Evolutionary conservation across 1,284 basidiomycete species (phyloP).

Genomic region (Pterula multifida): DNA sequence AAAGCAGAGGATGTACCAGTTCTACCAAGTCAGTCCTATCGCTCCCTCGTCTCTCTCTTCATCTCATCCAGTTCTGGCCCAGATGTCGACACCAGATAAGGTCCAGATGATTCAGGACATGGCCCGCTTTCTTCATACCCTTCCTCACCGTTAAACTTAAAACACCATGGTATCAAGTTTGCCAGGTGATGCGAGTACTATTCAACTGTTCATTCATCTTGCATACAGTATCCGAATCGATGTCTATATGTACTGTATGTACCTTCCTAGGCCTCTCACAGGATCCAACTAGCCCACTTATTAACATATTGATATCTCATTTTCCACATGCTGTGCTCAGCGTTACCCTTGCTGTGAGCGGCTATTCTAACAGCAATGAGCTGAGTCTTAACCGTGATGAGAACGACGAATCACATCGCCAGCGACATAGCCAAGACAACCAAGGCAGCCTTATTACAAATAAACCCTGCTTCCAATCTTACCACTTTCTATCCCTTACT

Average conservation of each 20-base stretch:
- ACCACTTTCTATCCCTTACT: constrained; percentile 2
- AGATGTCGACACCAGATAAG: constrained; percentile 46
- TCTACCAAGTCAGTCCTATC: constrained; percentile 31
- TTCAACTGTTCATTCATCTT: too few species aligned
- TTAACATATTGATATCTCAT: too few species aligned
- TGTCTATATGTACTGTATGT: too few species aligned
- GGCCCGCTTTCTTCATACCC: constrained; percentile 16
- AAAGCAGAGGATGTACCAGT: constrained; percentile 28
- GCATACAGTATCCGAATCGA: too few species aligned
- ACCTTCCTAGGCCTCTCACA: too few species aligned
- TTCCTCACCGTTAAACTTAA: neutral
- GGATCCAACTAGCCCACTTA: too few species aligned
- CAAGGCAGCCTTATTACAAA: too few species aligned
- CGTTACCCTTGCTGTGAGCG: too few species aligned
- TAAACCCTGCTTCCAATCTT: neutral
- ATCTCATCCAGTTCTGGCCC: constrained; percentile 4
- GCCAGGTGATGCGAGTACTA: too few species aligned
- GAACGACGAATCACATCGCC: neutral
- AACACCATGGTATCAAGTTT: too few species aligned
- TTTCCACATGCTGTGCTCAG: too few species aligned
- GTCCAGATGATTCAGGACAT: constrained; percentile 28
- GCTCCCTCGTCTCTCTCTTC: neutral
- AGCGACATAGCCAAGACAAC: neutral
- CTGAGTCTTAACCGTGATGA: neutral
- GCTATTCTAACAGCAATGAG: too few species aligned